Conservation (phyloP, 345 rosid species). For the Toxicodendron radicans region DNA sequence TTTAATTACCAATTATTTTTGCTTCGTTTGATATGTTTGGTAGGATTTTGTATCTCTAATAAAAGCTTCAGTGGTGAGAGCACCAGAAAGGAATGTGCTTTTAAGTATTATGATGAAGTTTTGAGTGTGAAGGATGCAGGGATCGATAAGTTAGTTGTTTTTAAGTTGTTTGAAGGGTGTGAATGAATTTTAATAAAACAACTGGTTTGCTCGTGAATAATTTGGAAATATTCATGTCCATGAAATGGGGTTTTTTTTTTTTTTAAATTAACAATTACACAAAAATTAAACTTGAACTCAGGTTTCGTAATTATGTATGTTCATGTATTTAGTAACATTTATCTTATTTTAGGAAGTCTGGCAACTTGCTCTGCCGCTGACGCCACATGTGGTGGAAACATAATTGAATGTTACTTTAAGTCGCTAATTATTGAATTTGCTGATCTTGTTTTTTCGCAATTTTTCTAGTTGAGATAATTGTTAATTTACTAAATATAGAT, state of each 20-base stretch:
- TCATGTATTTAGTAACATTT: not conserved
- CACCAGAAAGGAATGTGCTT: not conserved
- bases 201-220: not conserved
- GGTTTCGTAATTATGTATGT: not conserved
- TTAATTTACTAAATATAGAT: not conserved
- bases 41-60: not conserved
- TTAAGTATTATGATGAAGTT: not conserved
- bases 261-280: too few relatives aligned
- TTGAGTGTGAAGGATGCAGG: conserved; percentile 75
- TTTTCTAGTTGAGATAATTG: not conserved
- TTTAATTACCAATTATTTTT: not conserved
- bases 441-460: not conserved
- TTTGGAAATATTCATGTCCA: not conserved
- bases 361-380: not conserved
- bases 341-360: not conserved
- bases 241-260: not conserved
- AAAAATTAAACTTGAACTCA: not conserved
- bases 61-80: too few relatives aligned
- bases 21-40: not conserved
- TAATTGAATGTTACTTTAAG: not conserved
- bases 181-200: not conserved
- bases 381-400: not conserved
- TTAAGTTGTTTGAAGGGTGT: conserved; percentile 1
- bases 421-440: not conserved
- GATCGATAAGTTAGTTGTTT: conserved; percentile 62